These are phyloP conservation scores for Coemansia sp. DNA, from an alignment of 192 early-diverging fungal genomes.

Conservation along the genomic window DNA sequence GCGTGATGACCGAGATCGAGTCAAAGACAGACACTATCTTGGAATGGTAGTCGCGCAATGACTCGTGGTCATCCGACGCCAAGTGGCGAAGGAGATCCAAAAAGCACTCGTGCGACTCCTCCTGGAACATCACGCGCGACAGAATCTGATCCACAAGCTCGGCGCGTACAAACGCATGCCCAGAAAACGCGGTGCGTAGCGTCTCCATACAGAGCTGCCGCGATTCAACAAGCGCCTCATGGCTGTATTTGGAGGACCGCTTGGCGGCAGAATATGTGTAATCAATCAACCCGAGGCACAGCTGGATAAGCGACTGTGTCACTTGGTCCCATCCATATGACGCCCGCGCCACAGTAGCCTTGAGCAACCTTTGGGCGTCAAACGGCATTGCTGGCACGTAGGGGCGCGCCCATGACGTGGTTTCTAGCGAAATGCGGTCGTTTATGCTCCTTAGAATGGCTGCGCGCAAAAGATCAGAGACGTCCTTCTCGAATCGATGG, in stretches of 20 bases:
- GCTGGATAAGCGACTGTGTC: constrained; percentile 42
- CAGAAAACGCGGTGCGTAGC: constrained; percentile 40
- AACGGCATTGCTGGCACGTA: constrained; percentile 8
- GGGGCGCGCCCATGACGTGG: constrained; percentile 16
- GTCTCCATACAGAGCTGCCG: constrained; percentile 15
- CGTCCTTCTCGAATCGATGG: constrained; percentile 68
- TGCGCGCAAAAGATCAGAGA: constrained; percentile 34
- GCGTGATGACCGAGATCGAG: constrained; percentile 61
- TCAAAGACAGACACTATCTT: constrained; percentile 68
- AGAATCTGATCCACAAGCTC: constrained; percentile 72
- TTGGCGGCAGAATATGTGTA: constrained; percentile 6
- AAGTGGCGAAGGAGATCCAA: constrained; percentile 26
- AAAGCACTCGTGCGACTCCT: constrained; percentile 24
- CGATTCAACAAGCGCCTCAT: constrained; percentile 17
- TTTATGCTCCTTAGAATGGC: constrained; percentile 24
- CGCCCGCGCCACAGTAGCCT: constrained; percentile 21
- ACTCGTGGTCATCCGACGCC: constrained; percentile 28
- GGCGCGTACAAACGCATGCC: constrained; percentile 64
- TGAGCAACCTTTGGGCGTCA: constrained; percentile 14
- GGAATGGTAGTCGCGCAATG: constrained; percentile 21
- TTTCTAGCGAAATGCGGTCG: constrained; percentile 16
- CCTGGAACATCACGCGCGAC: constrained; percentile 27
- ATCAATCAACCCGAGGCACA: constrained; percentile 35
- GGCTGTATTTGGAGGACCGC: constrained; percentile 17
- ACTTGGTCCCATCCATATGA: constrained; percentile 54